These are phyloP conservation scores for Naematelia encephala DNA, from an alignment of 768 basidiomycete genomes.

Conservation along the genomic window DNA sequence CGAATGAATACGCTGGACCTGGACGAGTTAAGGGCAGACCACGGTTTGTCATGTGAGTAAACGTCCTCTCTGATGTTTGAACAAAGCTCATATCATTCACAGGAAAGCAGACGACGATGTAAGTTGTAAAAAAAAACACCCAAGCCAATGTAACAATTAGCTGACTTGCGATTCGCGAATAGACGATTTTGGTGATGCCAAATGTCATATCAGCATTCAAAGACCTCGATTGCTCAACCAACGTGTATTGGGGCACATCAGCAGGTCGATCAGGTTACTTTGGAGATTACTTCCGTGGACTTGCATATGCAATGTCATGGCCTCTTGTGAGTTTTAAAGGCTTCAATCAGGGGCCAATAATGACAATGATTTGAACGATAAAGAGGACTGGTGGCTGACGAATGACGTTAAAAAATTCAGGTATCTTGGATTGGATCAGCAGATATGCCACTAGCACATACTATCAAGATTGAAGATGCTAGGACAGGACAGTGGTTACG, in stretches of 20 bases:
- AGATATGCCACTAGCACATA: constrained; percentile 49
- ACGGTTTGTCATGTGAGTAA: constrained; percentile 52
- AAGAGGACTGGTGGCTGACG: too few relatives aligned
- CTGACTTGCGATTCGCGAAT: too few relatives aligned
- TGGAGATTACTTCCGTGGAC: constrained; percentile 49
- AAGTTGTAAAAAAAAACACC: constrained; percentile 11
- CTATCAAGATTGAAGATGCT: constrained; percentile 51
- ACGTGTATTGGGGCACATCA: constrained; percentile 52
- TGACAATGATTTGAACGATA: too few relatives aligned
- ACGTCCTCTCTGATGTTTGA: not conserved
- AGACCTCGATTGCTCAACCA: constrained; percentile 47
- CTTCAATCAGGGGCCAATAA: too few relatives aligned
- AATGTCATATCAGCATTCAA: constrained; percentile 49
- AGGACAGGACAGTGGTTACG: constrained; percentile 51
- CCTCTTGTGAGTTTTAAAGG: constrained; percentile 44
- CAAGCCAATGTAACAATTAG: not conserved
- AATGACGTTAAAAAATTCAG: too few relatives aligned
- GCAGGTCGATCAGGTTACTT: constrained; percentile 49
- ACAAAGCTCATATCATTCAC: too few relatives aligned
- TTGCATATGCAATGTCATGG: constrained; percentile 52
- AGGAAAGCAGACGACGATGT: constrained; percentile 53
- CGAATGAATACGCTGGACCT: constrained; percentile 43
- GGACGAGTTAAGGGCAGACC: constrained; percentile 48
- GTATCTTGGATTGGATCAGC: constrained; percentile 51
- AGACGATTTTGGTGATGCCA: constrained; percentile 52